Percentiles rank a stretch among this genome's conserved stretches.
These are phyloP conservation scores for Eimeria sp. DNA, from an alignment of 169 alveolate species.

Conservation along the genomic window DNA sequence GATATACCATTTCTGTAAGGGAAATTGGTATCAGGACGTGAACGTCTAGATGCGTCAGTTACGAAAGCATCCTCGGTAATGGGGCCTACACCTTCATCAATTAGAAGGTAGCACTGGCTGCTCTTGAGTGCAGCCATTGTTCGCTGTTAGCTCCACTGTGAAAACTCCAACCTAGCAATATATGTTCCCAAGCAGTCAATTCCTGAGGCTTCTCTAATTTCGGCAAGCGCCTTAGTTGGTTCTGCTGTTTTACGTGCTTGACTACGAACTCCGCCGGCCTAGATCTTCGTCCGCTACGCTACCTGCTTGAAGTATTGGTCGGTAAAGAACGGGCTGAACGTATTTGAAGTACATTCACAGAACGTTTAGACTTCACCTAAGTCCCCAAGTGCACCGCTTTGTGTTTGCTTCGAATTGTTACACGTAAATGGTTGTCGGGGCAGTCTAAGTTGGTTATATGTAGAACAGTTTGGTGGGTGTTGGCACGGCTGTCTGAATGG, in stretches of 20 bases:
- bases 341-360: background rate
- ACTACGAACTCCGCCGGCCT: background rate
- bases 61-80: background rate
- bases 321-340: background rate
- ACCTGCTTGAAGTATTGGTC: background rate
- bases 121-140: background rate
- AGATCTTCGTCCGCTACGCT: background rate
- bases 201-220: background rate
- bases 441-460: background rate
- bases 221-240: background rate
- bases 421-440: background rate
- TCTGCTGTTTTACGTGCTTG: background rate
- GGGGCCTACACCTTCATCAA: conserved; percentile 14
- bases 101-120: conserved; percentile 3
- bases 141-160: background rate
- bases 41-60: conserved; percentile 9
- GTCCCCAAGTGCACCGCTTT: background rate
- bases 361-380: background rate
- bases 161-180: background rate
- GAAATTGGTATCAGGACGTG: background rate
- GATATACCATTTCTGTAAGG: background rate
- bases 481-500: background rate
- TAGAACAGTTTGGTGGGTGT: background rate
- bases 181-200: background rate
- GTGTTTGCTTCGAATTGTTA: background rate